phyloP scores from a whole-genome alignment of 2,329 filamentous ascomycete genomes.

The Podosphaera xanthii region DNA sequence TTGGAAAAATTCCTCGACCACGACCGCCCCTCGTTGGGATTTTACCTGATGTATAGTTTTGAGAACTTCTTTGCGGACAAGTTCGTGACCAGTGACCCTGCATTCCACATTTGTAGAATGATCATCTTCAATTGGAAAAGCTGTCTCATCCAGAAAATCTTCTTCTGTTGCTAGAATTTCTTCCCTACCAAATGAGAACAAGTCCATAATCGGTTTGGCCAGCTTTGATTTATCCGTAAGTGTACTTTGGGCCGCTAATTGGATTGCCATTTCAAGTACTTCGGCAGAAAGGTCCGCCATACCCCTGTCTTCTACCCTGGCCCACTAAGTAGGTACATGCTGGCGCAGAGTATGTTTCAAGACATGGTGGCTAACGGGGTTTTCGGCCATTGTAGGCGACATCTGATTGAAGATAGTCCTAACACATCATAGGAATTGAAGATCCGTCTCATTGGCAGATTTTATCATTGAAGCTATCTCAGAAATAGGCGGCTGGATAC shows the following conservation, averaged over 20 bases:
- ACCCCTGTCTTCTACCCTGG: neutral
- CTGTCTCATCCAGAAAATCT: neutral
- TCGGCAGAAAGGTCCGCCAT: neutral
- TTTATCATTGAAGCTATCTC: neutral
- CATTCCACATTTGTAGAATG: neutral
- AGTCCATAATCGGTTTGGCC: neutral
- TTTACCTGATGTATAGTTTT: neutral
- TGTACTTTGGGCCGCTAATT: neutral
- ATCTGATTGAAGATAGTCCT: neutral
- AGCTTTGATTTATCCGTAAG: neutral
- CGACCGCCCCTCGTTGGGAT: neutral
- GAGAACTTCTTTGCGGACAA: neutral
- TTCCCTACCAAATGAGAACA: neutral
- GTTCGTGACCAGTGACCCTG: neutral
- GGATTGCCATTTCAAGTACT: neutral
- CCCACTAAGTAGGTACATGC: neutral
- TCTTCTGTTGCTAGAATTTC: neutral
- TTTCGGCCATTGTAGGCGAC: neutral
- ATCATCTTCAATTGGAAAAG: neutral
- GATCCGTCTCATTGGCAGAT: neutral
- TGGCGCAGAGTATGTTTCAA: neutral
- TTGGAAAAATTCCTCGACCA: neutral
- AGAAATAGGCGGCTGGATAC: neutral
- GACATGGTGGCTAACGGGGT: neutral
- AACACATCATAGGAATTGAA: neutral